Evolutionary conservation across 495 filamentous ascomycete genomes (phyloP).

Genomic region (Daldinia grandis): DNA sequence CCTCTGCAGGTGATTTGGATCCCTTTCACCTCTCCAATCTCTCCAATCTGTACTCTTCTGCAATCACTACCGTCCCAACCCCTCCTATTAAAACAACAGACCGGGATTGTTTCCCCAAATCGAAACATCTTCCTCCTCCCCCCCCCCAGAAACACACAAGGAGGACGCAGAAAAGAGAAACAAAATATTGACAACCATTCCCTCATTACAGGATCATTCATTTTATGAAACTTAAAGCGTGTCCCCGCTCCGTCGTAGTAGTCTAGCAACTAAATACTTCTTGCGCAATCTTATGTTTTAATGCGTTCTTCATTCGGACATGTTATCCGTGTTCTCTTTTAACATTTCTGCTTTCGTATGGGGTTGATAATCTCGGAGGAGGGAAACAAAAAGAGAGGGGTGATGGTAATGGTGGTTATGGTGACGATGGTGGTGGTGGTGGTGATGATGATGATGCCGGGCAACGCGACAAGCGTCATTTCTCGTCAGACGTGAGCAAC

Average conservation of each 20-base stretch:
- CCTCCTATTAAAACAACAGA: constrained; percentile 28
- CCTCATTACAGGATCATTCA: constrained; percentile 22
- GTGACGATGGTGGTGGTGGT: not conserved
- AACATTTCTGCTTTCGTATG: constrained; percentile 5
- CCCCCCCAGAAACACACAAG: constrained; percentile 15
- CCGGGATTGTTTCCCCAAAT: constrained; percentile 22
- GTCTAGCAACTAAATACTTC: constrained; percentile 4
- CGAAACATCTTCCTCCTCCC: constrained; percentile 16
- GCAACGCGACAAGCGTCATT: constrained; percentile 27
- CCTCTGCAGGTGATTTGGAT: constrained; percentile 37
- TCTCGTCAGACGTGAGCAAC: constrained; percentile 27
- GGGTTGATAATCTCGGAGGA: constrained; percentile 34
- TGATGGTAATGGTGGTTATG: not conserved
- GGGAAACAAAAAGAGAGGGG: constrained; percentile 16
- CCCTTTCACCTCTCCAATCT: constrained; percentile 30
- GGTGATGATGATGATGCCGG: constrained; percentile 10
- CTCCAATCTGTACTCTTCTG: not conserved
- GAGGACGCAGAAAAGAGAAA: constrained; percentile 8
- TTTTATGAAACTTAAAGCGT: constrained; percentile 35
- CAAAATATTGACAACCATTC: constrained; percentile 17
- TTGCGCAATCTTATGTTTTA: constrained; percentile 27
- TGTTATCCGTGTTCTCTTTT: not conserved
- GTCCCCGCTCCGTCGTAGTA: constrained; percentile 8
- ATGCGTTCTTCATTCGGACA: constrained; percentile 19
- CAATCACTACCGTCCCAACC: constrained; percentile 2